Conservation (phyloP, 768 basidiomycete species). For the Pleurotus tuber-regium region DNA sequence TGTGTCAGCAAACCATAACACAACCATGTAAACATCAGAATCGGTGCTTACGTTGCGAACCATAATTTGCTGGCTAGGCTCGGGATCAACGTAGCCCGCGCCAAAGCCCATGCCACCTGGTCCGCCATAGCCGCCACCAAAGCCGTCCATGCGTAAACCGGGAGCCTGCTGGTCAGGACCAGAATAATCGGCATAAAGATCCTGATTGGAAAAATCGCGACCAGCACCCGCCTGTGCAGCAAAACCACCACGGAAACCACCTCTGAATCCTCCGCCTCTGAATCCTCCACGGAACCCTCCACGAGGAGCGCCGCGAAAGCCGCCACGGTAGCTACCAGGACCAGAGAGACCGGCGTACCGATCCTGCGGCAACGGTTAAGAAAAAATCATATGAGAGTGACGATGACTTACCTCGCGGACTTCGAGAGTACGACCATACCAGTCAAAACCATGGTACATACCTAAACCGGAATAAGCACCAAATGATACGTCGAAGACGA, state of each 20-base stretch:
- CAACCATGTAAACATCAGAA: conserved; percentile 20
- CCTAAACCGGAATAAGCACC: conserved; percentile 41
- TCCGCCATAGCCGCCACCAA: conserved; percentile 29
- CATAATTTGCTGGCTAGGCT: conserved; percentile 96
- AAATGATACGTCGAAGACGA: neutral
- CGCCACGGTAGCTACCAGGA: conserved; percentile 49
- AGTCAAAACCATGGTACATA: conserved; percentile 97
- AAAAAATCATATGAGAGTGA: neutral
- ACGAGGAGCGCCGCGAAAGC: conserved; percentile 28
- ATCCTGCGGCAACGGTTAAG: conserved; percentile 47
- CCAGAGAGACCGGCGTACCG: conserved; percentile 87
- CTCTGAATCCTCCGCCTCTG: conserved; percentile 60
- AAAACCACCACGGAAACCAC: conserved; percentile 42
- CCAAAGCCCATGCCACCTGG: conserved; percentile 31
- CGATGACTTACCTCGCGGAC: conserved; percentile 76
- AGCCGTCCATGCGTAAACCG: conserved; percentile 36
- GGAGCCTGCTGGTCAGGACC: conserved; percentile 74
- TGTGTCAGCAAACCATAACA: conserved; percentile 3
- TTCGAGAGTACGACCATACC: conserved; percentile 94
- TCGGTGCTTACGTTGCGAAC: conserved; percentile 97
- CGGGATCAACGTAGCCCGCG: conserved; percentile 52
- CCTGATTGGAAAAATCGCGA: conserved; percentile 82
- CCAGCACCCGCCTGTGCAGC: conserved; percentile 54
- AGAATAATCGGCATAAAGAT: conserved; percentile 90
- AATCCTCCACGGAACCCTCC: conserved; percentile 51